Evolutionary conservation across 2,329 filamentous ascomycete genomes (phyloP), one percentile per base, ranked within the genome.

Genomic region (Talaromyces verruculosus): DNA sequence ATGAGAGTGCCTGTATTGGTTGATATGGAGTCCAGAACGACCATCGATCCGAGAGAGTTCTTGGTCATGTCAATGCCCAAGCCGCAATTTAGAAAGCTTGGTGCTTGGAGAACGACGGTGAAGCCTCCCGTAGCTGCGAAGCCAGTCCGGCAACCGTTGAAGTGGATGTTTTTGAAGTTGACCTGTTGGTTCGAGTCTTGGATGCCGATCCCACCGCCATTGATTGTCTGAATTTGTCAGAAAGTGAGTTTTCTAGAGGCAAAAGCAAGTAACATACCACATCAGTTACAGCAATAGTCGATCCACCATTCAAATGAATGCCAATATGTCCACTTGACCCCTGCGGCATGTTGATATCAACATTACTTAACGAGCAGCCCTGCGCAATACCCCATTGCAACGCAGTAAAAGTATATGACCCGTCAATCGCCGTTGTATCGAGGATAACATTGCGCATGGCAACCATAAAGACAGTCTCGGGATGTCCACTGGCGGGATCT

Each of bases 101-200:
- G 71, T 70, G 8, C 68, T 68, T 47, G 73, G 10, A 75, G 37
- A 51, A 75, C 69, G 6, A 73, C 68, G 11, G 73, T 72, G 28
- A 72, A 69, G 3, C 72, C 72, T 10, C 71, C 74, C 1, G 72
- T 82, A 55, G 84, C 80, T 1, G 79, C 78, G 37, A 89, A 80
- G 0, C 78, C 74, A 1, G 81, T 82, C 2, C 83, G 84, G 71
- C 88, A 89, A 70, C 88, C 88, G 66, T 80, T 85, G 77, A 88
- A 90, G 71, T 79, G 84, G 41, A 80, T 74, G 1, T 78, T 74
- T 73, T 86, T 87, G 67, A 77, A 74, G 8, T 74, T 73, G 71
- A 74, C 74, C 64, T 77, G 75, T 59, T 77, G 75, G 15, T 75
- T 75, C 45, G 65, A 72, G 22, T 75, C 68, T 47, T 72, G 70